phyloP scores from a whole-genome alignment of 257 asterid genomes.

The Nicotiana benthamiana region DNA sequence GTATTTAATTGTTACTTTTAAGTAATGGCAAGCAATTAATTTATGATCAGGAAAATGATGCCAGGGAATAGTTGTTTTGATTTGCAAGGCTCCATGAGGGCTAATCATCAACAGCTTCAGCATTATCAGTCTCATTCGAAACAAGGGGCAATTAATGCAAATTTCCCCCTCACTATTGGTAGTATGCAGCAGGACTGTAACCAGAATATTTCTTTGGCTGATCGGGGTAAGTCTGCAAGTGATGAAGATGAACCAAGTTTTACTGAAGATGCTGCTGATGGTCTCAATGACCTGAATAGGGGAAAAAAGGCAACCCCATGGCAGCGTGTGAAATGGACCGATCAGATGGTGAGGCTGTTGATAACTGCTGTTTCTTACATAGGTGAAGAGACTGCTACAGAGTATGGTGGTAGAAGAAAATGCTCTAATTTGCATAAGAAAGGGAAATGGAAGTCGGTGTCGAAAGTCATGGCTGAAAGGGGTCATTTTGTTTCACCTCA shows the following conservation, averaged over 20 bases:
- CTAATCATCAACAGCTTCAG: neutral
- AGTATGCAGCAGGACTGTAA: slow-evolving; percentile 37
- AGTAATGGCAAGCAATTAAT: neutral
- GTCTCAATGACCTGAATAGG: slow-evolving; percentile 24
- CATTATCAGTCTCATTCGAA: slow-evolving; percentile 22
- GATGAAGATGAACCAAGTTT: slow-evolving; percentile 70
- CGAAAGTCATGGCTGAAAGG: slow-evolving; percentile 85
- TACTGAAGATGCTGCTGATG: slow-evolving; percentile 34
- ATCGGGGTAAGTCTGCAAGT: slow-evolving; percentile 41
- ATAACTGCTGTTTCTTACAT: slow-evolving; percentile 76
- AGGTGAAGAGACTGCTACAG: slow-evolving; percentile 49
- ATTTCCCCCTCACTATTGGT: slow-evolving; percentile 47
- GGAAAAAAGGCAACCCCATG: slow-evolving; percentile 52
- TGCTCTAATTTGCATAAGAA: slow-evolving; percentile 51
- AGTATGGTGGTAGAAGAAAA: slow-evolving; percentile 38
- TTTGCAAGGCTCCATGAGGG: neutral
- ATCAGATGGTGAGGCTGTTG: slow-evolving; percentile 51
- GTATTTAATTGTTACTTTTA: no score
- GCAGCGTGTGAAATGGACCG: slow-evolving; percentile 56
- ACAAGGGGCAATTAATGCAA: slow-evolving; percentile 32
- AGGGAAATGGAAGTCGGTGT: slow-evolving; percentile 79
- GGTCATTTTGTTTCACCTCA: slow-evolving; percentile 79
- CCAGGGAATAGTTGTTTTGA: neutral
- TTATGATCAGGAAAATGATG: neutral
- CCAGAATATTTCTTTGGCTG: slow-evolving; percentile 22